These are phyloP conservation scores for Pseudogymnoascus sp. DNA, from an alignment of 2,329 filamentous ascomycete species.

Conservation along the genomic window DNA sequence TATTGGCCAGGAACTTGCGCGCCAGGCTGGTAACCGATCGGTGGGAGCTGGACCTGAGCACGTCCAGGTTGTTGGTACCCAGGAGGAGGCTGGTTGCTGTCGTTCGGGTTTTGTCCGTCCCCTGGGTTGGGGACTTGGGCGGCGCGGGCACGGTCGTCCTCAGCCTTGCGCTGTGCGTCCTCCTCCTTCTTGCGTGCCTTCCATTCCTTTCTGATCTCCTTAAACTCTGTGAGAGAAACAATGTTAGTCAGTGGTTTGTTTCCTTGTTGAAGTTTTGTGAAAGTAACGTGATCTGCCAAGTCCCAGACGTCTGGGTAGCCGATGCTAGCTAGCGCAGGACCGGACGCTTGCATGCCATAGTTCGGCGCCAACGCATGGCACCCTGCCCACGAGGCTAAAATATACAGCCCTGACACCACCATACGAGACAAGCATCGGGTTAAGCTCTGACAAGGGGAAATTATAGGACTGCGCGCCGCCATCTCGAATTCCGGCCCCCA, in stretches of 20 bases:
- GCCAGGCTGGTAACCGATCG: constrained; percentile 62
- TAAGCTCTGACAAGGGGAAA: constrained; percentile 8
- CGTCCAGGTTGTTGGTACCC: constrained; percentile 42
- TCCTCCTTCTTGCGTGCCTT: constrained; percentile 99
- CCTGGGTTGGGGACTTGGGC: constrained; percentile 40
- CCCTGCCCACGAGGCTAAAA: constrained; percentile 1
- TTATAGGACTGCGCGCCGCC: neutral
- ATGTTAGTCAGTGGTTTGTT: constrained; percentile 15
- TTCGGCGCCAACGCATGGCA: constrained; percentile 5
- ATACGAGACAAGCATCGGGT: constrained; percentile 6
- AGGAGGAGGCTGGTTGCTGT: constrained; percentile 37
- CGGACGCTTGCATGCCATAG: constrained; percentile 8
- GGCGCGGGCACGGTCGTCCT: constrained; percentile 73
- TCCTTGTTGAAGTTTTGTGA: neutral
- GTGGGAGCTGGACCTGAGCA: constrained; percentile 57
- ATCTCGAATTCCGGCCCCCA: neutral
- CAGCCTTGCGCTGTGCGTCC: constrained; percentile 78
- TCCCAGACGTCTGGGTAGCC: constrained; percentile 28
- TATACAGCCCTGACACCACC: constrained; percentile 1
- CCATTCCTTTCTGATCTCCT: constrained; percentile 98
- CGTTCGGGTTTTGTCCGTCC: constrained; percentile 45
- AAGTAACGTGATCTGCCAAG: constrained; percentile 10
- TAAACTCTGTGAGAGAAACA: constrained; percentile 64
- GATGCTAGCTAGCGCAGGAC: constrained; percentile 35
- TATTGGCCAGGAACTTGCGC: constrained; percentile 52